These are phyloP conservation scores for Pisolithus marmoratus DNA, from an alignment of 768 basidiomycete species.

Conservation along the genomic window DNA sequence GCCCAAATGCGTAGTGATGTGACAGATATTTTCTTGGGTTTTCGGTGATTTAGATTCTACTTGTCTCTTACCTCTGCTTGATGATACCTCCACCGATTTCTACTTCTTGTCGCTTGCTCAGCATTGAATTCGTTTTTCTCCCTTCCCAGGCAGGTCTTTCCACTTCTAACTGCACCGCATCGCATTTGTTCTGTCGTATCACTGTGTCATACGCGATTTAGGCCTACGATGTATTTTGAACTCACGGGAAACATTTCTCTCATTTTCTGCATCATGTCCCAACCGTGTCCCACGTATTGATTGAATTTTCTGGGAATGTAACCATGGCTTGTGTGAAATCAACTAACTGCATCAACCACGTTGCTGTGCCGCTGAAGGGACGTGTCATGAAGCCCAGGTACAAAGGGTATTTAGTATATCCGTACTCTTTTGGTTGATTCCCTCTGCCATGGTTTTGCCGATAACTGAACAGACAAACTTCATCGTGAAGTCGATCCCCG, in stretches of 20 bases:
- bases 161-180: conserved; percentile 21
- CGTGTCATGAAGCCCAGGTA: not conserved
- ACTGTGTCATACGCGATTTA: conserved; percentile 37
- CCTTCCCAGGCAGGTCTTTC: conserved; percentile 27
- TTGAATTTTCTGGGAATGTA: not conserved
- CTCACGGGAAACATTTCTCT: conserved; percentile 25
- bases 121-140: conserved; percentile 18
- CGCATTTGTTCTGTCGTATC: conserved; percentile 28
- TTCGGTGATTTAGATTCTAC: conserved; percentile 62
- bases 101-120: conserved; percentile 23
- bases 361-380: not conserved
- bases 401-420: not conserved
- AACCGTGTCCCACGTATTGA: not conserved
- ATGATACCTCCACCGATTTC: conserved; percentile 65
- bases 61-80: conserved; percentile 62
- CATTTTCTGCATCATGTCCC: conserved; percentile 9
- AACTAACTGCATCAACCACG: not conserved
- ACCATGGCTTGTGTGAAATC: not conserved
- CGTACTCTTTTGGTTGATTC: conserved; percentile 4
- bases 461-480: conserved; percentile 52
- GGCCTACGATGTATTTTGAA: conserved; percentile 35
- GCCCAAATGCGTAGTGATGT: conserved; percentile 75
- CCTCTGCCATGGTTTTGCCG: conserved; percentile 3
- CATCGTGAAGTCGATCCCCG: conserved; percentile 46
- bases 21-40: conserved; percentile 58